Base-by-base conservation (phyloP, 257 asterid genomes). In the Scutellaria baicalensis region DNA sequence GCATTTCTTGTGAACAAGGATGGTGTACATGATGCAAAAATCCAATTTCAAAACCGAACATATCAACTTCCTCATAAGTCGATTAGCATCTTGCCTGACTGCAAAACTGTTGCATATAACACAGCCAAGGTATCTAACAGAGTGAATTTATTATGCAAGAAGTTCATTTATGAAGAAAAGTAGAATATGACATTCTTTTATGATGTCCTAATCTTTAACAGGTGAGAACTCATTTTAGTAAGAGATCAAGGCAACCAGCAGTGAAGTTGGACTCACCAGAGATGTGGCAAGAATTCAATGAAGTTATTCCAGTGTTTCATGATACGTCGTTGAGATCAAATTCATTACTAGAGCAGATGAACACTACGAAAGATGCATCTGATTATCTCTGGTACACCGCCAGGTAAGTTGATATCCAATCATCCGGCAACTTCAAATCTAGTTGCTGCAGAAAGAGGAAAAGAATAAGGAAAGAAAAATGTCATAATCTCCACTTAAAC, bases 361-460 rank as follows among this genome's bases (percentile, higher is more conserved):
- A 60, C 76, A 87, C 91, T 12, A 88, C 98, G 17, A 85, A 84
- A 81, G 98, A 93, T 82, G 61, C 36, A 39, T 86, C 97, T 2
- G 98, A 90, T 70, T 90, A 93, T 72, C 78, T 93, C 39, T 93
- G 98, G 98, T 93, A 90, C 87, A 90, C 85, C 54, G 11, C 69
- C 55, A 85, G 89, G 98, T 93, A 79, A 54, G 12, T 2, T 14
- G 4, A 48, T 59, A 66, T 36, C 23, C 59, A 56, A 21, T 12
- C 9, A 33, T 55, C 14, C 8, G 33, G 33, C 33, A 27, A 43
- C 11, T 39, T 57, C 18, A 18, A 51, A 52, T 59, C 42, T 51
- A 8, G 62, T 12, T 38, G n/a, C 16, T 54, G 43, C 10, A 35
- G 39, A 23, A 20, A n/a, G 45, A 14, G 13, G 51, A 18, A 23